Percentiles rank a stretch among this genome's conserved stretches.
Evolutionary conservation across 345 rosid genomes (phyloP).

Genomic region (Camelina neglecta): DNA sequence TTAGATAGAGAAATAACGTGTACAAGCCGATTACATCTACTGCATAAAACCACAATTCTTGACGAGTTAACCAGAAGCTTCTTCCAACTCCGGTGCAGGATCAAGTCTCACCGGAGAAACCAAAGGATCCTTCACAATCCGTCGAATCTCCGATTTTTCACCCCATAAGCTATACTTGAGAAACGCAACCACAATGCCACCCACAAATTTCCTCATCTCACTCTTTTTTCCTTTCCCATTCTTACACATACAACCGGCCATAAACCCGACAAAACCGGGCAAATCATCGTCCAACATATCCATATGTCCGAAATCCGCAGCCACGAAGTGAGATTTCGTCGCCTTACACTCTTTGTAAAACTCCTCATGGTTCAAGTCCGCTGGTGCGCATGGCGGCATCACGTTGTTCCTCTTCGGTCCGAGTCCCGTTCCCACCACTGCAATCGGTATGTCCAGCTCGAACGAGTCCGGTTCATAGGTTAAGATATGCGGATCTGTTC

Average conservation of each 20-base stretch:
- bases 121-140: constrained; percentile 34
- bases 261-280: constrained; percentile 34
- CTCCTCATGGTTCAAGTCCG: constrained; percentile 40
- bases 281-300: constrained; percentile 45
- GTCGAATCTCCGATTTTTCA: constrained; percentile 30
- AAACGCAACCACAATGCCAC: constrained; percentile 43
- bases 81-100: constrained; percentile 36
- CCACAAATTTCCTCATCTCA: constrained; percentile 42
- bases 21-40: no score
- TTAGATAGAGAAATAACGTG: no score
- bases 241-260: constrained; percentile 43
- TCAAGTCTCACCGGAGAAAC: constrained; percentile 37
- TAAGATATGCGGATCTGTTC: constrained; percentile 35
- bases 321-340: constrained; percentile 40
- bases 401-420: constrained; percentile 21
- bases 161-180: constrained; percentile 35
- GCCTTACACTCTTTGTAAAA: constrained; percentile 42
- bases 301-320: constrained; percentile 46
- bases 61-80: constrained; percentile 26
- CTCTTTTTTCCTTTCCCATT: constrained; percentile 25
- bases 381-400: constrained; percentile 42
- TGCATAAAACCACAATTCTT: neutral
- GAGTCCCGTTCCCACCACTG: constrained; percentile 43
- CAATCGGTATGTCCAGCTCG: constrained; percentile 40
- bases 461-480: constrained; percentile 41